Evolutionary conservation across 2,329 filamentous ascomycete genomes (phyloP).

Genomic region (Sporothrix protearum): DNA sequence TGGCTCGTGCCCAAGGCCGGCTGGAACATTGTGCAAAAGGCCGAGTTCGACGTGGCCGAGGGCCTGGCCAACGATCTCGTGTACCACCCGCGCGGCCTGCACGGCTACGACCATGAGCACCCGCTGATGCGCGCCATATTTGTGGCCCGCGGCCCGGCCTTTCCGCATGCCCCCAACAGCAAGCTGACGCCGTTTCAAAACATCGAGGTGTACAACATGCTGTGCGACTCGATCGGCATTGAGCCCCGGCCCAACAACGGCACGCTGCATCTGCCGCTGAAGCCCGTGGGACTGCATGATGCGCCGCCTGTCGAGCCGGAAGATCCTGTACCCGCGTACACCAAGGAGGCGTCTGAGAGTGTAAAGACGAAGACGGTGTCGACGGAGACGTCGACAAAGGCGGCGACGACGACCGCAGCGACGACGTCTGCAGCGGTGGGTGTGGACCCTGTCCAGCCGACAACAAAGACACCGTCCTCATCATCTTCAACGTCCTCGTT

Average conservation of each 20-base stretch:
- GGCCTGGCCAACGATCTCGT: conserved; percentile 60
- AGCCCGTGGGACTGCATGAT: conserved; percentile 60
- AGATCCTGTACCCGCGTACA: conserved; percentile 47
- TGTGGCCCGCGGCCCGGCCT: conserved; percentile 84
- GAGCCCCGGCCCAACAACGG: conserved; percentile 78
- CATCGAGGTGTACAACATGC: conserved; percentile 87
- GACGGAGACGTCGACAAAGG: conserved; percentile 20
- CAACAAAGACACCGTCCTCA: conserved; percentile 13
- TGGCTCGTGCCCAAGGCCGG: conserved; percentile 93
- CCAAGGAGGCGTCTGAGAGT: not conserved
- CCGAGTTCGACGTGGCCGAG: conserved; percentile 71
- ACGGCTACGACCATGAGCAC: conserved; percentile 93
- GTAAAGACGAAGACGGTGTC: conserved; percentile 21
- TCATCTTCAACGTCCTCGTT: not conserved
- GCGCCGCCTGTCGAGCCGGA: conserved; percentile 47
- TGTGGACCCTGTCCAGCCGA: conserved; percentile 7
- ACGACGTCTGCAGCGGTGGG: conserved; percentile 2
- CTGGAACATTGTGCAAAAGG: conserved; percentile 81
- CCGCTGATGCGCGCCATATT: conserved; percentile 97
- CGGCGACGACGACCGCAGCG: conserved; percentile 23
- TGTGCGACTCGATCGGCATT: conserved; percentile 82
- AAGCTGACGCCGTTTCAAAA: conserved; percentile 84
- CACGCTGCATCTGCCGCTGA: conserved; percentile 70
- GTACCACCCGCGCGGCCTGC: conserved; percentile 80
- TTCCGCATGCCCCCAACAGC: conserved; percentile 80